phyloP scores from a whole-genome alignment of 345 rosid species.

The Salix dunnii region DNA sequence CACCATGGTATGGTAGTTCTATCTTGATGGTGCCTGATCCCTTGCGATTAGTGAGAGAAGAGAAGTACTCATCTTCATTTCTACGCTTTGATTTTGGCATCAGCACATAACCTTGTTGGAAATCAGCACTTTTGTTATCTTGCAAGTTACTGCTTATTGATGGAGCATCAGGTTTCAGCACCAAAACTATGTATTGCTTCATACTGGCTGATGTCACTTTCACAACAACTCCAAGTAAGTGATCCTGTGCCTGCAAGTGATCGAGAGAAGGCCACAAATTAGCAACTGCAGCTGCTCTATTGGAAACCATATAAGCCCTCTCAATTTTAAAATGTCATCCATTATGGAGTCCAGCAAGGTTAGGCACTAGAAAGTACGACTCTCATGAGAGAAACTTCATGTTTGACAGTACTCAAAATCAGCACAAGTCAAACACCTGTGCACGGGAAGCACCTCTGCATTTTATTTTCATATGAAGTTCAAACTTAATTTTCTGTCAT shows the following conservation, averaged over 20 bases:
- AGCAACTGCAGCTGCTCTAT: conserved; percentile 2
- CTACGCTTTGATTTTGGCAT: conserved; percentile 74
- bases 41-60: conserved; percentile 53
- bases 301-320: neutral
- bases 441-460: conserved; percentile 6
- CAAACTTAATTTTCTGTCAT: neutral
- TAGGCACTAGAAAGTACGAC: neutral
- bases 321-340: neutral
- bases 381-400: neutral
- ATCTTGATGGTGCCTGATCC: conserved; percentile 61
- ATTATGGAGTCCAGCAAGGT: neutral
- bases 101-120: conserved; percentile 53
- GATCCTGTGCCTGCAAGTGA: conserved; percentile 60
- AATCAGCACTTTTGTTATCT: conserved; percentile 50
- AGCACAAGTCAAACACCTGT: neutral
- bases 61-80: conserved; percentile 53
- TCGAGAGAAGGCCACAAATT: conserved; percentile 13
- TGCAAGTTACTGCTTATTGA: conserved; percentile 34
- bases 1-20: conserved; percentile 60
- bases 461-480: neutral
- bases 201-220: conserved; percentile 44
- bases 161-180: conserved; percentile 69
- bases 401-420: too few relatives aligned
- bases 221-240: conserved; percentile 80
- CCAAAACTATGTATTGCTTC: conserved; percentile 63